Evolutionary conservation across 768 basidiomycete genomes (phyloP), one percentile per base, ranked within the genome.

Genomic region (Wakefieldia striispora): DNA sequence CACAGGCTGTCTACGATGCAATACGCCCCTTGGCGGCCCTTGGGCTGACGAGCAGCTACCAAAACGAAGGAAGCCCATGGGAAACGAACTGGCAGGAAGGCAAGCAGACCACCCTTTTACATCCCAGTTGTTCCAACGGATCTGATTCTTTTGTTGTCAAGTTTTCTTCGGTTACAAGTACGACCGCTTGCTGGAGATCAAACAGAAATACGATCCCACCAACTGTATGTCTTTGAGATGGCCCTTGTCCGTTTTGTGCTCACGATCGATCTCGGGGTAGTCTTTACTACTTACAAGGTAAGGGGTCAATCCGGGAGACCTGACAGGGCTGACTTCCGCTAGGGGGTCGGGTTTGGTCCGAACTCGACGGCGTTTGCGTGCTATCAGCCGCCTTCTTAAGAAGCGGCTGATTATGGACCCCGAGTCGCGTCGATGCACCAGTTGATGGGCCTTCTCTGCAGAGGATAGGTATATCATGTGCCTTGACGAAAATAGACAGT

Each of bases 151-250:
- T 6, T n/a, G 19, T 33, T 20, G 6, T n/a, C n/a, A 41, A 58
- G 53, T 50, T 7, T 59, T 59, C 37, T 55, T 61, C 29, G 53
- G 56, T 5, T 57, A 55, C 48, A 60, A 60, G 34, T 61, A 61
- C 43, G 10, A 33, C 11, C 21, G 13, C 0, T 8, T 61, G 6
- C 53, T 50, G 9, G 20, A 33, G 16, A 61, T 60, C 11, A 57
- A 57, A 29, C 50, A 49, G 27, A 51, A 39, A 21, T 60, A 61
- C 10, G 59, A 60, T 23, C 51, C 55, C 1, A 6, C 13, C 10
- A 51, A 54, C 23, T 60, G 53, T 54, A 20, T 24, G 53, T 9
- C 3, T 34, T 10, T 19, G n/a, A n/a, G n/a, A n/a, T n/a, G n/a
- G n/a, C n/a, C n/a, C 2, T 31, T 23, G 21, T n/a, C n/a, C n/a